phyloP scores from a whole-genome alignment of 2,329 filamentous ascomycete genomes.

The Davidsoniella australis region DNA sequence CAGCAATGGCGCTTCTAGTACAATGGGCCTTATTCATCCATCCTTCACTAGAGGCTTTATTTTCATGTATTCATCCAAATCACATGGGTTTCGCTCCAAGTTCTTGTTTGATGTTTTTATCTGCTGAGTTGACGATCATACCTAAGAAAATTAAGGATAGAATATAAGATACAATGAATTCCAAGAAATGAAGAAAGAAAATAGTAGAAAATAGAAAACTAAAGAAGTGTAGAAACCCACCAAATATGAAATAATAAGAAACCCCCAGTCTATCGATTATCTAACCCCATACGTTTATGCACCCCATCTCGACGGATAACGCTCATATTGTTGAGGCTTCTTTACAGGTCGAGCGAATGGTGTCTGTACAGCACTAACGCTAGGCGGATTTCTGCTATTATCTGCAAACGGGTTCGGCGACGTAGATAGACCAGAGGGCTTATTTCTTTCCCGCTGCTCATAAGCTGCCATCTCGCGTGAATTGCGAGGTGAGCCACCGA shows the following conservation, averaged over 20 bases:
- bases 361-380: neutral
- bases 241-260: neutral
- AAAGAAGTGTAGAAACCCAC: neutral
- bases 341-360: neutral
- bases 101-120: too few relatives aligned
- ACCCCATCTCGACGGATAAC: constrained; percentile 7
- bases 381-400: neutral
- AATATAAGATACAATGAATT: neutral
- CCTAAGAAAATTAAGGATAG: too few relatives aligned
- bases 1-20: too few relatives aligned
- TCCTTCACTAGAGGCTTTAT: too few relatives aligned
- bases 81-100: too few relatives aligned
- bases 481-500: constrained; percentile 34
- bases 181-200: neutral
- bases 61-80: too few relatives aligned
- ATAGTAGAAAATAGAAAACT: neutral
- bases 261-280: neutral
- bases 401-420: constrained; percentile 8
- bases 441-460: constrained; percentile 28
- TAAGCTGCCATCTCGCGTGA: constrained; percentile 44
- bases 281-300: neutral
- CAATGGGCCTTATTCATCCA: too few relatives aligned
- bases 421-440: neutral
- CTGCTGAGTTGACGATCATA: too few relatives aligned
- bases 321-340: constrained; percentile 3